Conservation (phyloP, 2,329 filamentous ascomycete genomes). For the Fusarium longipes region DNA sequence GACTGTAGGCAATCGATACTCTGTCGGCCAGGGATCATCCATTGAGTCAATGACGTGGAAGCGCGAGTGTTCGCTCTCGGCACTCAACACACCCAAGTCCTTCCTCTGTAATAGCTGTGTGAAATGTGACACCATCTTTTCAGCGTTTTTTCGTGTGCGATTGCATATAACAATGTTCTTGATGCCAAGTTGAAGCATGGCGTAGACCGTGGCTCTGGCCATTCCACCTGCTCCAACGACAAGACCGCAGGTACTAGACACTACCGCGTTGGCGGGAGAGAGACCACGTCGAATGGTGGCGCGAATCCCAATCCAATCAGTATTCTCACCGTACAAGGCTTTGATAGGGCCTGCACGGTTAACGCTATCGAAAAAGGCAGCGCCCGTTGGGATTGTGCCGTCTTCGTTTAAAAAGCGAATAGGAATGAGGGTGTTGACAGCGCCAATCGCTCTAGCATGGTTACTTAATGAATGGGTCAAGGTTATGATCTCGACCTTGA, state of each 20-base stretch:
- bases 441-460: slow-evolving; percentile 79
- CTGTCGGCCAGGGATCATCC: slow-evolving; percentile 72
- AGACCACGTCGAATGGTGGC: slow-evolving; percentile 78
- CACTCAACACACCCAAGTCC: slow-evolving; percentile 57
- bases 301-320: slow-evolving; percentile 83
- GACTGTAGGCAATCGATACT: slow-evolving; percentile 74
- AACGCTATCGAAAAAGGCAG: slow-evolving; percentile 61
- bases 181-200: slow-evolving; percentile 81
- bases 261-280: slow-evolving; percentile 76
- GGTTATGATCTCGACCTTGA: slow-evolving; percentile 78
- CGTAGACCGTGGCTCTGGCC: slow-evolving; percentile 81
- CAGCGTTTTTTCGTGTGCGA: slow-evolving; percentile 73
- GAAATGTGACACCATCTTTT: slow-evolving; percentile 76
- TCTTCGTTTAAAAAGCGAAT: slow-evolving; percentile 70
- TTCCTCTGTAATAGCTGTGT: slow-evolving; percentile 62
- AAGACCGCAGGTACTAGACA: slow-evolving; percentile 65
- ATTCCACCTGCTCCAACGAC: slow-evolving; percentile 78
- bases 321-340: slow-evolving; percentile 81
- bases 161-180: slow-evolving; percentile 81
- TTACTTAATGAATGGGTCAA: slow-evolving; percentile 76
- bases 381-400: slow-evolving; percentile 66
- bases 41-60: slow-evolving; percentile 70
- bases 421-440: slow-evolving; percentile 80
- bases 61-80: slow-evolving; percentile 56
- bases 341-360: slow-evolving; percentile 74